Percentiles rank a stretch among this genome's conserved stretches.
Conservation (phyloP, 2,329 filamentous ascomycete genomes). For the Penicillium sp. region DNA sequence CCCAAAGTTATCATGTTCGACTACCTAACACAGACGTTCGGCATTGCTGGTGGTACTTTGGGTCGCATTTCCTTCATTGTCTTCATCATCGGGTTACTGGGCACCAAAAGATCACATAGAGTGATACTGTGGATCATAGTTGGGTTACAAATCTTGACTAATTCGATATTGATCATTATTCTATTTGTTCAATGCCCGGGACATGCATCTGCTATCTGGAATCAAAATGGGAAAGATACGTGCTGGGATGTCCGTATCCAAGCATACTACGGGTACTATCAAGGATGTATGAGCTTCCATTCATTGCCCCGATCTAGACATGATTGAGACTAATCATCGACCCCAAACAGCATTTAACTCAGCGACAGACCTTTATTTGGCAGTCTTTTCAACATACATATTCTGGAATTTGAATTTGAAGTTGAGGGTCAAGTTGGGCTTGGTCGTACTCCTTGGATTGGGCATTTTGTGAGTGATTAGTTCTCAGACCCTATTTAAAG, state of each 20-base stretch:
- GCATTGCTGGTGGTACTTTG: constrained; percentile 22
- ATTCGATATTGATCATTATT: constrained; percentile 26
- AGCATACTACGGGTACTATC: constrained; percentile 31
- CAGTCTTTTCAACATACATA: constrained; percentile 29
- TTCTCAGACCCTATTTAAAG: accelerated
- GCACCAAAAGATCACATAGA: constrained; percentile 16
- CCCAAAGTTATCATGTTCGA: constrained; percentile 27
- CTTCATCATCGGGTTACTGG: constrained; percentile 25
- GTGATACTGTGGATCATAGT: constrained; percentile 22
- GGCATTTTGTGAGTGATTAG: constrained; percentile 31
- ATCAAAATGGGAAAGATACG: constrained; percentile 11
- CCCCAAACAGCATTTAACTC: constrained; percentile 27
- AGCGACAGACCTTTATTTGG: constrained; percentile 34
- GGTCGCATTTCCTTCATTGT: constrained; percentile 28
- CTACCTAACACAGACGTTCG: constrained; percentile 28
- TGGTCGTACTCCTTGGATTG: constrained; percentile 31
- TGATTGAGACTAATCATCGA: background rate
- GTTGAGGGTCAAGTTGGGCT: constrained; percentile 30
- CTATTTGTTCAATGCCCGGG: constrained; percentile 30
- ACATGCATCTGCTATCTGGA: constrained; percentile 25
- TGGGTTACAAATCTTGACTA: constrained; percentile 25
- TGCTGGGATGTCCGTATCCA: constrained; percentile 27
- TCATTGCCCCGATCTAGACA: background rate
- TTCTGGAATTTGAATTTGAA: constrained; percentile 38
- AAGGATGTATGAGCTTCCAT: constrained; percentile 21